Evolutionary conservation across 1,284 basidiomycete species (phyloP).

Genomic region (Tilletia horrida): DNA sequence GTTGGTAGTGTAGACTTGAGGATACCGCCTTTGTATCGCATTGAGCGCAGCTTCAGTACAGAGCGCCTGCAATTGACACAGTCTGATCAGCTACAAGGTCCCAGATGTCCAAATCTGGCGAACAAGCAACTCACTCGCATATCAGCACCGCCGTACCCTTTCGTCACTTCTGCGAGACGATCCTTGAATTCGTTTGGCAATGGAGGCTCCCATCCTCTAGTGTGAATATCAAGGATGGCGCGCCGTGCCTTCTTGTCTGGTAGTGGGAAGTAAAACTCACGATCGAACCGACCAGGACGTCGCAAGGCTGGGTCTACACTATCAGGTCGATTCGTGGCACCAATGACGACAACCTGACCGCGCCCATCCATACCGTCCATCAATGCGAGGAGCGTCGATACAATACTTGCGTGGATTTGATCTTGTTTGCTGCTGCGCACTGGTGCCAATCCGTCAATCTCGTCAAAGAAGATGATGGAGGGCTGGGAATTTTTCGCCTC

Average conservation of each 20-base stretch:
- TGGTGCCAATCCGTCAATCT: slow-evolving; percentile 96
- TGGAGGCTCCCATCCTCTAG: slow-evolving; percentile 83
- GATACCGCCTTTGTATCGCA: slow-evolving; percentile 91
- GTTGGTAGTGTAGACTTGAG: slow-evolving; percentile 91
- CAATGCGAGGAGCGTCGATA: slow-evolving; percentile 88
- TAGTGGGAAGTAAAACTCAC: slow-evolving; percentile 96
- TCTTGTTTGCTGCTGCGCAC: slow-evolving; percentile 97
- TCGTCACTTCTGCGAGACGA: slow-evolving; percentile 82
- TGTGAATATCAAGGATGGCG: slow-evolving; percentile 88
- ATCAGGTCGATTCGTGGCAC: slow-evolving; percentile 95
- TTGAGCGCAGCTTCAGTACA: slow-evolving; percentile 90
- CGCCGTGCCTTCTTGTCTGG: slow-evolving; percentile 79
- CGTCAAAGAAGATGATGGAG: slow-evolving; percentile 94
- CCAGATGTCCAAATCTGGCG: neutral
- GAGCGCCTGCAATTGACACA: slow-evolving; percentile 27
- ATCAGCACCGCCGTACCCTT: slow-evolving; percentile 97
- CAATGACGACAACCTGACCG: slow-evolving; percentile 91
- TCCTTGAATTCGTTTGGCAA: slow-evolving; percentile 65
- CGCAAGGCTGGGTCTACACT: slow-evolving; percentile 92
- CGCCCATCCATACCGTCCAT: slow-evolving; percentile 99
- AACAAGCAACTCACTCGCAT: slow-evolving; percentile 66
- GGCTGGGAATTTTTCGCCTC: slow-evolving; percentile 91
- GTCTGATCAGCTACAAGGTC: neutral
- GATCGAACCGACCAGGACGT: slow-evolving; percentile 90
- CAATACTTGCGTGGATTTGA: slow-evolving; percentile 97